Evolutionary conservation across 305 asterid genomes (phyloP), one percentile per base, ranked within the genome.

Genomic region (Plantago coronopus): DNA sequence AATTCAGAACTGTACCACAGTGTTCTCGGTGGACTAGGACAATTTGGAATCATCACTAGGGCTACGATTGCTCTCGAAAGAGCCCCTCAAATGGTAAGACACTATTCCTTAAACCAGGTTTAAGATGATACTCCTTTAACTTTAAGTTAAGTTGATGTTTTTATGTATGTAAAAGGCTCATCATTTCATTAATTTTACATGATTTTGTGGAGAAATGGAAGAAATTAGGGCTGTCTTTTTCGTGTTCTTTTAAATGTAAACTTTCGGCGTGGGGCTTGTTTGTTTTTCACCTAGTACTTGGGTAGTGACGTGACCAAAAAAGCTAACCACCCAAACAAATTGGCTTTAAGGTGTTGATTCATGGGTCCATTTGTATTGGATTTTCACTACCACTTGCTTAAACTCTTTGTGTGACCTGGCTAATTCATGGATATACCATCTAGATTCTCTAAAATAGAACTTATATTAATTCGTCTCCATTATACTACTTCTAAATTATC

Each of bases 1-100:
- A 81, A 83, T 49, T 69, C 86, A 7, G 89, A 85, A 54, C 64
- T 88, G 61, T 88, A 76, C 69, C 78, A 88, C 57, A 85, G 79
- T 50, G 93, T 78, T 67, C 96, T 88, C 42, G 96, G 96, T 27
- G 96, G 96, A 40, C 62, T 85, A 40, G 96, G 96, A 34, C 96
- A 88, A 63, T 88, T 88, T 59, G 96, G 96, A 48, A 83, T 88
- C 58, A 88, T 88, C 56, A 88, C 95, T 0, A 76, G 89, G 61
- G 96, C 95, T 4, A 80, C 95, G 74, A 81, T 88, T 59, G 89
- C 89, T 45, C 88, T 88, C 37, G 91, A 88, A 76, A 78, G 62
- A 59, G 81, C 96, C 34, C 96, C 96, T 14, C 81, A 76, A 29
- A 83, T 74, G 86, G 96, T 88, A 79, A n/a, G n/a, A n/a, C n/a